Conservation (phyloP, 1,139 yeast species). For the Zygoascus hellenicus region DNA sequence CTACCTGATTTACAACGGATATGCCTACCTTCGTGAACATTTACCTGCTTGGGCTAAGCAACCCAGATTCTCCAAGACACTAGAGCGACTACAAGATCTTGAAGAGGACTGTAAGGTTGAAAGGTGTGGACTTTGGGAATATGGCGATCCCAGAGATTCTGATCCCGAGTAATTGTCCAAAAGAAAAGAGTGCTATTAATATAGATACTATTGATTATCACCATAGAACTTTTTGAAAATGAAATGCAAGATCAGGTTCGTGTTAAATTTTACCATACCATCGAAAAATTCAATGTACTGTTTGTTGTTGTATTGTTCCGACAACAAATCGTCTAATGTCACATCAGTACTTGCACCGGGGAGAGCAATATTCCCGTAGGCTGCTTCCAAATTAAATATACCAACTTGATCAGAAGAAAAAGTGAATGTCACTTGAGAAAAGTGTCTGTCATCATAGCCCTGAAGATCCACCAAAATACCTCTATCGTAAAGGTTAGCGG, state of each 20-base stretch:
- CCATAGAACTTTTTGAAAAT: slow-evolving; percentile 70
- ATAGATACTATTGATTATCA: slow-evolving; percentile 17
- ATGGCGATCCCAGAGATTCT: slow-evolving; percentile 67
- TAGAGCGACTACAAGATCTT: slow-evolving; percentile 38
- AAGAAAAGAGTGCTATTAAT: background rate
- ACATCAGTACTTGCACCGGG: slow-evolving; percentile 51
- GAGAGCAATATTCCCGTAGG: slow-evolving; percentile 41
- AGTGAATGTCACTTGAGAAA: slow-evolving; percentile 67
- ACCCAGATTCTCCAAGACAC: slow-evolving; percentile 25
- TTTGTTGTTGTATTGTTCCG: slow-evolving; percentile 53
- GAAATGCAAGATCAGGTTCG: slow-evolving; percentile 58
- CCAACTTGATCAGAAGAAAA: slow-evolving; percentile 74
- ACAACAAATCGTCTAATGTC: slow-evolving; percentile 62
- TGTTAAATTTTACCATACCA: slow-evolving; percentile 60
- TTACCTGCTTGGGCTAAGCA: slow-evolving; percentile 37
- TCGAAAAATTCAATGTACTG: slow-evolving; percentile 51
- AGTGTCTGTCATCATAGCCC: slow-evolving; percentile 43
- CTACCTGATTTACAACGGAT: slow-evolving; percentile 58
- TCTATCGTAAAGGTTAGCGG: slow-evolving; percentile 68
- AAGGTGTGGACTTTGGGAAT: slow-evolving; percentile 74
- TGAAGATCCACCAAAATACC: slow-evolving; percentile 57
- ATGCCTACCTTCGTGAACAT: slow-evolving; percentile 52
- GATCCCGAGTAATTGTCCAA: slow-evolving; percentile 34
- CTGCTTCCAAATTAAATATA: slow-evolving; percentile 62
- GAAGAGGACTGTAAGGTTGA: slow-evolving; percentile 46